Evolutionary conservation across 225 moss, liverwort and hornwort species (phyloP), one percentile per base, ranked within the genome.

Genomic region (Straminergon stramineum): DNA sequence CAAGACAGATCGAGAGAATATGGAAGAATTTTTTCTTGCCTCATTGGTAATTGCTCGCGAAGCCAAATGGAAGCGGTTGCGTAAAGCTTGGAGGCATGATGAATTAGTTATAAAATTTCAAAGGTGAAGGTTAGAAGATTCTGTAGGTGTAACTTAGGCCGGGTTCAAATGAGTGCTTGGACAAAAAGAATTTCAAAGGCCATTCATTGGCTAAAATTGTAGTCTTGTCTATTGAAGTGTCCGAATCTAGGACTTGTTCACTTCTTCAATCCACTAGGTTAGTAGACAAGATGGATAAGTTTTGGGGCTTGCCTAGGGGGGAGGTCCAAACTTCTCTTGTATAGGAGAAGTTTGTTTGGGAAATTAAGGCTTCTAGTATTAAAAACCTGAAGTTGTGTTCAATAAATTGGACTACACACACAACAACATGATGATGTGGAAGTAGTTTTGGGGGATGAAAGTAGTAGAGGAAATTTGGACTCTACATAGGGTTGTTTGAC

Each of bases 351-450:
- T 39, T 70, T 70, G 14, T 5, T 0, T 30, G 0, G 4, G 14
- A 6, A 14, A 14, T 39, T 39, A 39, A 39, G 14, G 14, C 0
- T 69, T 1, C 10, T 1, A 10, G 1, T 69, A n/a, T n/a, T n/a
- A n/a, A n/a, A 69, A 13, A 21, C 24, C 0, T 7, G 2, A 39
- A 39, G 7, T 0, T 70, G 3, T 7, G 4, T n/a, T 7, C 1
- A n/a, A 23, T n/a, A 2, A n/a, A n/a, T 0, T 69, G 0, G 13
- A 69, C 2, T 4, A 1, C 12, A 22, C 7, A 69, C 0, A 1
- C 22, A 69, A 22, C 0, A 1, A 13, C 23, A 0, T 69, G 0
- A n/a, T 69, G n/a, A 13, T 69, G 39, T 22, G 2, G 7, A 39
- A n/a, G 13, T 39, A 39, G 7, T 23, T 39, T 69, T 23, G 13